phyloP scores from a whole-genome alignment of 495 filamentous ascomycete species.

The Mytilinidion resinicola region DNA sequence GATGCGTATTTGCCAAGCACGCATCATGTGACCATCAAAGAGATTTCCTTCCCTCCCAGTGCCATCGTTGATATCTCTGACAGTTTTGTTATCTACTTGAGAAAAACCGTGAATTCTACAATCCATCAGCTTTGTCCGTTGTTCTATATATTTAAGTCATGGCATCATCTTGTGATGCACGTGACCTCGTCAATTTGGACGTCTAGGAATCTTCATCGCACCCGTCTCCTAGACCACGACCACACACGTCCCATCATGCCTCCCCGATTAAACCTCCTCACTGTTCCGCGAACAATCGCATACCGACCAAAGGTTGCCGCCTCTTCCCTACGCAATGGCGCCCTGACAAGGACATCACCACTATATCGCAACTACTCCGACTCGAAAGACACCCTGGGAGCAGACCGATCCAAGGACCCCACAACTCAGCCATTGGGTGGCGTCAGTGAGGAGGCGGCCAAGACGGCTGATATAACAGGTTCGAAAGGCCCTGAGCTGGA shows the following conservation, averaged over 20 bases:
- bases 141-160: too few species aligned
- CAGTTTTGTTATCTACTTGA: too few species aligned
- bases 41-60: too few species aligned
- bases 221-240: too few species aligned
- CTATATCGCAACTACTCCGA: slow-evolving; percentile 14
- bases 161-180: too few species aligned
- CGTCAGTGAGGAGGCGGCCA: slow-evolving; percentile 26
- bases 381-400: slow-evolving; percentile 7
- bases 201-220: too few species aligned
- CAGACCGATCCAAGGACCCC: slow-evolving; percentile 10
- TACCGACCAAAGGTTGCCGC: neutral
- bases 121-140: too few species aligned
- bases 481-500: slow-evolving; percentile 20
- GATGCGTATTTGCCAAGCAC: too few species aligned
- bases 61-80: too few species aligned
- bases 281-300: slow-evolving; percentile 7
- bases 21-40: too few species aligned
- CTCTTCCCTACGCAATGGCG: neutral
- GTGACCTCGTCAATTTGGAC: too few species aligned
- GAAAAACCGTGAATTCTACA: too few species aligned
- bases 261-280: slow-evolving; percentile 44
- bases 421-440: slow-evolving; percentile 15
- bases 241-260: slow-evolving; percentile 37
- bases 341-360: neutral
- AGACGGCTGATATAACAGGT: slow-evolving; percentile 22